Evolutionary conservation across 2,329 filamentous ascomycete species (phyloP), one percentile per base, ranked within the genome.

Genomic region (Talaromyces marneffei): DNA sequence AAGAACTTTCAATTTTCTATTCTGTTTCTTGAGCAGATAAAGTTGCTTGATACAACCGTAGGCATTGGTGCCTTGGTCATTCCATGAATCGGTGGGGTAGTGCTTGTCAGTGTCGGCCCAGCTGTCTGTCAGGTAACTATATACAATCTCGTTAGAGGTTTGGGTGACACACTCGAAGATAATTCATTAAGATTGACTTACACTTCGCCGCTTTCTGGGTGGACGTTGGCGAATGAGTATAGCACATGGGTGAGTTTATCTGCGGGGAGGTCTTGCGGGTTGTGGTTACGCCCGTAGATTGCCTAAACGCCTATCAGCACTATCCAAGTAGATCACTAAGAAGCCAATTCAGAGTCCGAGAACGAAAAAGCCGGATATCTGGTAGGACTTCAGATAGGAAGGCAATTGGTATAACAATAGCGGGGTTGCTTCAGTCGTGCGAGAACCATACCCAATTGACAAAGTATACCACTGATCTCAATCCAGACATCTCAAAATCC

Each of bases 141-240:
- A 61, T 55, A 59, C 33, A 44, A 5, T 23, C 8, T 35, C 3
- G 18, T 52, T 52, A 52, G 48, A 23, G 1, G 14, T 52, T 6
- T 33, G 16, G n/a, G 4, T 18, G 16, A 20, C 12, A 20, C 31
- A 18, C 9, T 12, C 3, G 27, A 12, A 23, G 37, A n/a, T 37
- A 50, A 16, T 33, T n/a, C n/a, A n/a, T n/a, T n/a, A n/a, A n/a
- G n/a, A n/a, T n/a, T n/a, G n/a, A 65, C 70, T 65, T 80, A 89
- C 78, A 93, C 90, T 78, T 94, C 90, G 57, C 92, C 92, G 42
- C 82, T 85, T 3, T 92, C 90, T 2, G 87, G 83, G 1, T 86
- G 84, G 62, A 96, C 85, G 73, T 96, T 94, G 70, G 90, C 92
- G 76, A 97, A 97, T 9, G 92, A 83, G 68, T 96, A 96, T 16